These are phyloP conservation scores for Porphyra umbilicalis DNA, from an alignment of 31 red algal genomes.

Conservation along the genomic window DNA sequence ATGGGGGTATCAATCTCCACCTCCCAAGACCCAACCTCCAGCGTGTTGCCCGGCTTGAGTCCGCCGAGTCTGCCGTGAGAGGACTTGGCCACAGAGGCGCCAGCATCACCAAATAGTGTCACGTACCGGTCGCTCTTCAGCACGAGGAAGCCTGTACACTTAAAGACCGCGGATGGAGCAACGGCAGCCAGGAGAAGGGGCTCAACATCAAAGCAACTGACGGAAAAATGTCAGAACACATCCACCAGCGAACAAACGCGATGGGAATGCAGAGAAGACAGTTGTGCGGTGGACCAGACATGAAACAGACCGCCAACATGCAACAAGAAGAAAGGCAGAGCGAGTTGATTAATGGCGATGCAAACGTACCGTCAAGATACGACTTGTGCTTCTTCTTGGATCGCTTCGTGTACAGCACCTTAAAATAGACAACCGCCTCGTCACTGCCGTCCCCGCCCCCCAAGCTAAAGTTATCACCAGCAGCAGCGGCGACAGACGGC, in stretches of 20 bases:
- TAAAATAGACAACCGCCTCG: constrained; percentile 24
- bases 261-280: no score
- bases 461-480: no score
- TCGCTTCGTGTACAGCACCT: constrained; percentile 68
- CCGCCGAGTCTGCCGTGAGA: constrained; percentile 36
- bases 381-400: constrained; percentile 73
- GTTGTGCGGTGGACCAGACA: no score
- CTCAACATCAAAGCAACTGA: no score
- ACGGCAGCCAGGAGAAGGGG: no score
- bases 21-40: constrained; percentile 45
- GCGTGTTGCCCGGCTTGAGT: constrained; percentile 65
- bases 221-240: no score
- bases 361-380: constrained; percentile 37
- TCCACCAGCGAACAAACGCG: no score
- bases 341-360: neutral
- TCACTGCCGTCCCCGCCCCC: no score
- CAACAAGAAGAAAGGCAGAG: neutral
- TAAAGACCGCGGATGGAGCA: no score
- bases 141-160: constrained; percentile 29
- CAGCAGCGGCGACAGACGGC: no score
- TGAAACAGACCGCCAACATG: neutral
- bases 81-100: constrained; percentile 36
- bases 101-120: constrained; percentile 57
- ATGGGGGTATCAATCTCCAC: constrained; percentile 59
- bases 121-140: constrained; percentile 47